Conservation (phyloP, 2,329 filamentous ascomycete species). For the Microcyclospora pomicola region DNA sequence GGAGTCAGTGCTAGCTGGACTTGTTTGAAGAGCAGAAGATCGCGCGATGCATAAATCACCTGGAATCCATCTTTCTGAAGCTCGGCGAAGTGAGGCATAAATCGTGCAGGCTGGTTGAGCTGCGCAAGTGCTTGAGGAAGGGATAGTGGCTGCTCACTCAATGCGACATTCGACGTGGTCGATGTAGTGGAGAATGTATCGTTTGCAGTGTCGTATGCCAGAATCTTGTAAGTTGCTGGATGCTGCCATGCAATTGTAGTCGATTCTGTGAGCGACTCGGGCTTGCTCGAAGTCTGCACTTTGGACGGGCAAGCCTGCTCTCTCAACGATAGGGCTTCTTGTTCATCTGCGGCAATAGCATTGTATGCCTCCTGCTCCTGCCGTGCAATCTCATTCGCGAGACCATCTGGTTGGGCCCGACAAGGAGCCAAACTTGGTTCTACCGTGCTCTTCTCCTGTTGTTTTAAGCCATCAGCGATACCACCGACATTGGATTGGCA, state of each 20-base stretch:
- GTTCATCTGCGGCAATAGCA: not conserved
- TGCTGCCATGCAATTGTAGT: conserved; percentile 13
- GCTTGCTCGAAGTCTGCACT: too few relatives aligned
- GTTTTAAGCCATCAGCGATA: too few relatives aligned
- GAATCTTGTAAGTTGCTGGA: conserved; percentile 44
- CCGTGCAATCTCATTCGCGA: conserved; percentile 2
- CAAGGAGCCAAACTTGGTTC: too few relatives aligned
- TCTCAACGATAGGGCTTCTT: not conserved
- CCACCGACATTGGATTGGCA: too few relatives aligned
- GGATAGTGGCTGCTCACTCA: conserved; percentile 37
- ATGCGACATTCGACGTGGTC: conserved; percentile 39
- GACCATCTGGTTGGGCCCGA: not conserved
- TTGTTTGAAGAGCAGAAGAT: conserved; percentile 55
- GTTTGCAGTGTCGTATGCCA: conserved; percentile 50
- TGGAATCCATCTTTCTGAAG: conserved; percentile 51
- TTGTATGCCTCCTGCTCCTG: conserved; percentile 3
- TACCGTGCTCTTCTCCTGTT: too few relatives aligned
- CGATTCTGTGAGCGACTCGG: too few relatives aligned
- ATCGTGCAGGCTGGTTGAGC: conserved; percentile 49
- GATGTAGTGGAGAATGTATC: conserved; percentile 46
- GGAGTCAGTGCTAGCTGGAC: conserved; percentile 25
- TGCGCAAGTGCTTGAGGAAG: conserved; percentile 47
- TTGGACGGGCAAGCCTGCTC: too few relatives aligned
- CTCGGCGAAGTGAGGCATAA: conserved; percentile 48
- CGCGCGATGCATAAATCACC: conserved; percentile 47